Evolutionary conservation across 345 rosid genomes (phyloP).

Genomic region (Populus davidiana): DNA sequence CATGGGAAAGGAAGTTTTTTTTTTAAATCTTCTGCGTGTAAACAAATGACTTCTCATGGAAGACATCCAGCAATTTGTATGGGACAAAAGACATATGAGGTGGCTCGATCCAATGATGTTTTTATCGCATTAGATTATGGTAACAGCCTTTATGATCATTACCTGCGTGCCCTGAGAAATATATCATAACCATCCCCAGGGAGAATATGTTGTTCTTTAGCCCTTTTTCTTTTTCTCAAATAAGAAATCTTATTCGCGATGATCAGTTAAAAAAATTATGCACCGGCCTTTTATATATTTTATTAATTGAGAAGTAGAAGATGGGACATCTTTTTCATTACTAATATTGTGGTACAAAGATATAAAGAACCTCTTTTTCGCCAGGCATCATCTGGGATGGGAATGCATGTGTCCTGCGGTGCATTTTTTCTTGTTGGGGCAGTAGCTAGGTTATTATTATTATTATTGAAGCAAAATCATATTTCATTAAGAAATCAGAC

Average conservation of each 20-base stretch:
- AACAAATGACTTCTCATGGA: conserved; percentile 18
- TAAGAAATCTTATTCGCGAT: not conserved
- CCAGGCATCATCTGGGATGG: not conserved
- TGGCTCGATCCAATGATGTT: not conserved
- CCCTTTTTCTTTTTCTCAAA: not conserved
- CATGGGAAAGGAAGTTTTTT: not conserved
- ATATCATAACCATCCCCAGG: not conserved
- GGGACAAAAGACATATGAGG: not conserved
- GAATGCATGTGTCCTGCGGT: not conserved
- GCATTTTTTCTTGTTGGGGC: not conserved
- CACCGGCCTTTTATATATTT: not conserved
- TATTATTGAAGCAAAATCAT: no score
- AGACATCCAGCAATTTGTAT: conserved; percentile 6
- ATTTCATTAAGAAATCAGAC: no score
- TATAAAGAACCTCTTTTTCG: not conserved
- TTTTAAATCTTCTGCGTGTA: not conserved
- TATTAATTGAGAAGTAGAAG: not conserved
- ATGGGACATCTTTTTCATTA: not conserved
- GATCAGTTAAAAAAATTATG: not conserved
- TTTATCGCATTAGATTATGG: not conserved
- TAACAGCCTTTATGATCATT: not conserved
- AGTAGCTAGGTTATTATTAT: not conserved
- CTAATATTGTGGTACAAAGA: not conserved
- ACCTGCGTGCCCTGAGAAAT: not conserved
- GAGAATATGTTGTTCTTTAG: not conserved